A percentile compares a stretch with the other conserved stretches of the same genome.
These are phyloP conservation scores for Heteromeles arbutifolia DNA, from an alignment of 306 rosid species.

Conservation along the genomic window DNA sequence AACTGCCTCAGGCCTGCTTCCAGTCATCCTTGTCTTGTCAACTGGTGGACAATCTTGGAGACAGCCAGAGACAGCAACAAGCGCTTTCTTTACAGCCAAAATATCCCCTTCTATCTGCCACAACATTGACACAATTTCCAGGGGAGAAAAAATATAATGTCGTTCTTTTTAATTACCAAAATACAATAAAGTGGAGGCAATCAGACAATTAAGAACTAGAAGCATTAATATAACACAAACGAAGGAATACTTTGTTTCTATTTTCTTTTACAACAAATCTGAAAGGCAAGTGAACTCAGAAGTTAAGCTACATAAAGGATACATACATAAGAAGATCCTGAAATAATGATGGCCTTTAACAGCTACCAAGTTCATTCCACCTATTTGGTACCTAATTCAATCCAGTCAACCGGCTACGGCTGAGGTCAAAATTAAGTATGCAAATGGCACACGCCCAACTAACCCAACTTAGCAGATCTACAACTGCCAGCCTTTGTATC, in stretches of 20 bases:
- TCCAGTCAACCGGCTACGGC: background rate
- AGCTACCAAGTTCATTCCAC: background rate
- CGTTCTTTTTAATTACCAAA: background rate
- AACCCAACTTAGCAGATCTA: background rate
- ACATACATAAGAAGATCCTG: background rate
- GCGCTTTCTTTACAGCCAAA: constrained; percentile 75
- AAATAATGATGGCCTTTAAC: background rate
- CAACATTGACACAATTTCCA: constrained; percentile 11
- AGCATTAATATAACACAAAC: constrained; percentile 7
- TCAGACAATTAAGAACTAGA: background rate
- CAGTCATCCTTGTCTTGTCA: constrained; percentile 42
- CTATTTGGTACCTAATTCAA: background rate
- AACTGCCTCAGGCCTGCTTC: constrained; percentile 56
- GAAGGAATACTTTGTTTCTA: background rate
- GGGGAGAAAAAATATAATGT: background rate
- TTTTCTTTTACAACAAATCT: background rate
- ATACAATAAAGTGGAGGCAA: constrained; percentile 1
- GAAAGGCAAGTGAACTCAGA: background rate
- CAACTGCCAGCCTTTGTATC: background rate
- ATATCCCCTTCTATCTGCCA: constrained; percentile 89
- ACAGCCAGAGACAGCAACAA: constrained; percentile 67
- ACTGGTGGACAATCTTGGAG: constrained; percentile 62
- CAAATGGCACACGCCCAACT: background rate
- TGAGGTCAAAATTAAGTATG: background rate
- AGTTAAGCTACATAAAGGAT: background rate